These are phyloP conservation scores for Parsonsia alboflavescens DNA, from an alignment of 257 asterid species.

Conservation along the genomic window DNA sequence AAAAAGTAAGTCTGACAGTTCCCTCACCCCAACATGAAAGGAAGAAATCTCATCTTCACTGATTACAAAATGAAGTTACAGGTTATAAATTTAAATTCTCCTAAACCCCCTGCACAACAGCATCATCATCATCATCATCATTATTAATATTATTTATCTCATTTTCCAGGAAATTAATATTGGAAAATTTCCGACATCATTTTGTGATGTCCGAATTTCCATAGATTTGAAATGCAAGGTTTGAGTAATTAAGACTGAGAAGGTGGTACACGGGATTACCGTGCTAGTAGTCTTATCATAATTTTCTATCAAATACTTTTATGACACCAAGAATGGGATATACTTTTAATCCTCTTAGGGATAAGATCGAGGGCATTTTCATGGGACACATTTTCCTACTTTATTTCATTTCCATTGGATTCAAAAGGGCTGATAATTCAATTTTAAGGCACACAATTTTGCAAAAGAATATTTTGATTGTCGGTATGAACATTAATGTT, in stretches of 20 bases:
- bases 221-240: no score
- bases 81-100: background rate
- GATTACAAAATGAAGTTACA: background rate
- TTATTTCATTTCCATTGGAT: slow-evolving; percentile 1
- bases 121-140: no score
- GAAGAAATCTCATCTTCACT: background rate
- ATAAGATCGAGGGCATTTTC: background rate
- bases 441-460: background rate
- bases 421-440: background rate
- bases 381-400: slow-evolving; percentile 1
- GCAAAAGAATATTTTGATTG: no score
- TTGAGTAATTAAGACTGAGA: no score
- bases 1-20: no score
- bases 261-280: no score
- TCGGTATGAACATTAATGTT: no score
- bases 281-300: background rate
- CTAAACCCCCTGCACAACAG: background rate
- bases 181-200: no score
- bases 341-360: background rate
- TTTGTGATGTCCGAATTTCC: no score
- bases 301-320: background rate
- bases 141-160: no score
- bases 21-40: background rate
- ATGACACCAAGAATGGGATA: background rate
- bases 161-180: no score